These are phyloP conservation scores for Penstemon newberryi DNA, from an alignment of 257 asterid species.

Conservation along the genomic window DNA sequence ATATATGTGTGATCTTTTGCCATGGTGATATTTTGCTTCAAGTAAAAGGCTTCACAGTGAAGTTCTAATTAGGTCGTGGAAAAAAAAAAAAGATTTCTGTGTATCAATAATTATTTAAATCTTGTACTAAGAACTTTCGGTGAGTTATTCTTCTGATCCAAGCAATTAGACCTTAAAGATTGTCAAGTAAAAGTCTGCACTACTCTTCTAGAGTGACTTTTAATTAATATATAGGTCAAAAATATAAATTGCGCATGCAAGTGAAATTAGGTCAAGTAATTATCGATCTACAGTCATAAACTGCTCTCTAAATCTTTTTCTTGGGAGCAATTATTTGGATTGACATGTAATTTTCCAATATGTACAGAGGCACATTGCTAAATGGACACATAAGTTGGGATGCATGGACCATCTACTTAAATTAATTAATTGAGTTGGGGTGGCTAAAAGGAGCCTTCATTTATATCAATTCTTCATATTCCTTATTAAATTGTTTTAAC, in stretches of 20 bases:
- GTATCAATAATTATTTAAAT: conserved; percentile 30
- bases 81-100: background rate
- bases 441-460: conserved; percentile 45
- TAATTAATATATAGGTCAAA: conserved; percentile 23
- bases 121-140: conserved; percentile 34
- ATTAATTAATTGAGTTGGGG: conserved; percentile 28
- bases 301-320: background rate
- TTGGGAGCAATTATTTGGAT: background rate
- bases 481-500: too few relatives aligned
- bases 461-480: too few relatives aligned
- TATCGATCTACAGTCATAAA: background rate
- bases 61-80: background rate
- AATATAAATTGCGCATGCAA: conserved; percentile 33
- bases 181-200: conserved; percentile 27
- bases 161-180: background rate
- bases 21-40: conserved; percentile 28
- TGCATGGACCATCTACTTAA: conserved; percentile 34
- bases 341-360: background rate
- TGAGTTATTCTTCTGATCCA: conserved; percentile 10
- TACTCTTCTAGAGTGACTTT: conserved; percentile 2
- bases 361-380: too few relatives aligned
- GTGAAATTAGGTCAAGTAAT: conserved; percentile 23
- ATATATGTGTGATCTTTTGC: background rate
- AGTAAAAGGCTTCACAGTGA: conserved; percentile 38
- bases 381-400: conserved; percentile 3